These are phyloP conservation scores for Artemisia argyi DNA, from an alignment of 129 eudicot genomes.

Conservation along the genomic window DNA sequence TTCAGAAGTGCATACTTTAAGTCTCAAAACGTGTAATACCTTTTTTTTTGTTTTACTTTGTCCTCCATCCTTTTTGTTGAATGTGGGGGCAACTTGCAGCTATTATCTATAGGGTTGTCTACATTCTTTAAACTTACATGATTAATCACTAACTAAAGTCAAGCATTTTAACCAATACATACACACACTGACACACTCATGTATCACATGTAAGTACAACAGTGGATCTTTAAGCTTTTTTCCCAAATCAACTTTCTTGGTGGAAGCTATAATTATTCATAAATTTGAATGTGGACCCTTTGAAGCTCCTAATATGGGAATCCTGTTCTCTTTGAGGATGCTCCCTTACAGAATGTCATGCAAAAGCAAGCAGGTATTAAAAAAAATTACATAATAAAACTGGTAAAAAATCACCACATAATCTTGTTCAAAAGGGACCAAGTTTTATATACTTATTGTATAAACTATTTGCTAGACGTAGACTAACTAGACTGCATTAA, in stretches of 20 bases:
- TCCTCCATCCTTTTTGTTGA: conserved; percentile 17
- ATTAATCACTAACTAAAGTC: conserved; percentile 25
- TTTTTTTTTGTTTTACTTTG: conserved; percentile 11
- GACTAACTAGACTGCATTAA: background rate
- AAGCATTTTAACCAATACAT: conserved; percentile 21
- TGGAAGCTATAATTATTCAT: conserved; percentile 33
- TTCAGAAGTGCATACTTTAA: conserved; percentile 13
- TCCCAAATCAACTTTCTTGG: conserved; percentile 25
- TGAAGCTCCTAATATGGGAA: conserved; percentile 10
- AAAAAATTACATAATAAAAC: conserved; percentile 2
- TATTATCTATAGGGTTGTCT: conserved; percentile 28
- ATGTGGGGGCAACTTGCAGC: conserved; percentile 25
- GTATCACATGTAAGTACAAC: conserved; percentile 31
- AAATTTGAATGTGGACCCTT: conserved; percentile 22
- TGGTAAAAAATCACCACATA: background rate
- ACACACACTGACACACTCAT: conserved; percentile 27
- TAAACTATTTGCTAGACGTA: conserved; percentile 6
- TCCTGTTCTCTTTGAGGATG: conserved; percentile 32
- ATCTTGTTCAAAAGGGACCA: background rate
- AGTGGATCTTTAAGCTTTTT: conserved; percentile 26
- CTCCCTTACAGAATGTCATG: conserved; percentile 14
- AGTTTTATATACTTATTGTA: background rate
- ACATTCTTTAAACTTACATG: conserved; percentile 26
- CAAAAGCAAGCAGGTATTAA: conserved; percentile 11
- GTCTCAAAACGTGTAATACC: conserved; percentile 5